A percentile compares a stretch with the other conserved stretches of the same genome.
These are phyloP conservation scores for Moesziomyces antarcticus DNA, from an alignment of 1,284 basidiomycete genomes.

Conservation along the genomic window DNA sequence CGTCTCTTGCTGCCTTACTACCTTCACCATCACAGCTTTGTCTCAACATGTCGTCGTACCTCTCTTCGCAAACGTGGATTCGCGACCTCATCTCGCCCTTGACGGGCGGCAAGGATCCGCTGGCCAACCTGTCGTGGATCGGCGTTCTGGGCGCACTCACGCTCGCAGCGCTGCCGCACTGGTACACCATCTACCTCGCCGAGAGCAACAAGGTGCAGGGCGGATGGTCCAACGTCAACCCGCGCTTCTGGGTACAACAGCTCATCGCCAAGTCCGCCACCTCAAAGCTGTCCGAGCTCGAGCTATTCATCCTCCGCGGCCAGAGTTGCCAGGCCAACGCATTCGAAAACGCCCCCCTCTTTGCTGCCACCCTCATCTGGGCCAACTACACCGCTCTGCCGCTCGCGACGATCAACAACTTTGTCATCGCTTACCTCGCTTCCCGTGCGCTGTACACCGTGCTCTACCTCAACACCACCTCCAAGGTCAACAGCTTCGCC, in stretches of 20 bases:
- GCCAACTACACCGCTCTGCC: constrained; percentile 28
- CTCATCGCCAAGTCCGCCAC: constrained; percentile 39
- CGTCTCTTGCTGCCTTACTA: neutral
- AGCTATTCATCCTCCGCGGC: constrained; percentile 50
- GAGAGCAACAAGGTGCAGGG: constrained; percentile 51
- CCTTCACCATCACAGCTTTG: neutral
- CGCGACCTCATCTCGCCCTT: constrained; percentile 7
- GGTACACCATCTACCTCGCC: constrained; percentile 58
- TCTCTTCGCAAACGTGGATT: constrained; percentile 7
- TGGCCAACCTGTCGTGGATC: constrained; percentile 38
- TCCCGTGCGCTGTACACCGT: constrained; percentile 22
- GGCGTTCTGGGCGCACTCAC: constrained; percentile 28
- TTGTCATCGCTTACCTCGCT: constrained; percentile 28
- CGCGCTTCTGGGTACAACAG: constrained; percentile 43
- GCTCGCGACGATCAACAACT: constrained; percentile 18
- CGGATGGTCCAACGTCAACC: constrained; percentile 61
- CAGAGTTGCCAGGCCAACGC: constrained; percentile 48
- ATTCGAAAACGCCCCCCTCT: constrained; percentile 45
- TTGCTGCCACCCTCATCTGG: constrained; percentile 27
- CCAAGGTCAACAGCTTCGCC: constrained; percentile 29
- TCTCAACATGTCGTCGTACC: constrained; percentile 5
- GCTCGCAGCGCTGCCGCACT: constrained; percentile 51
- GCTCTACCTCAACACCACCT: constrained; percentile 25
- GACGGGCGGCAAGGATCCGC: constrained; percentile 25
- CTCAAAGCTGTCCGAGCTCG: constrained; percentile 38